phyloP scores from a whole-genome alignment of 768 basidiomycete species.

The Scleroderma bovista region DNA sequence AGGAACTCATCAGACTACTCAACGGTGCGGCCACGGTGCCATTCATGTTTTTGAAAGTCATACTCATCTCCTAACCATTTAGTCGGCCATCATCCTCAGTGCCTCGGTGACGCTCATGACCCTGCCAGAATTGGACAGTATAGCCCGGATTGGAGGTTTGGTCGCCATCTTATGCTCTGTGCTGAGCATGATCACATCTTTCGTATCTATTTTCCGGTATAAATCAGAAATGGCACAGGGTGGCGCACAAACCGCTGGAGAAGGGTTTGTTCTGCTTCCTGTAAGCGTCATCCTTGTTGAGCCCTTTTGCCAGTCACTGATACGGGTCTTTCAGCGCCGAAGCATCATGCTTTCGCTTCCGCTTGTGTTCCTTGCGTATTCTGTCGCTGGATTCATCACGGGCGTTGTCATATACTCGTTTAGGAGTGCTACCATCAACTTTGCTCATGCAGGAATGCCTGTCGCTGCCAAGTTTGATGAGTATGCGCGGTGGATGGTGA shows the following conservation, averaged over 20 bases:
- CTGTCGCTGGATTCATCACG: conserved; percentile 60
- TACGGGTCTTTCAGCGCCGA: conserved; percentile 29
- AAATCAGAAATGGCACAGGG: conserved; percentile 59
- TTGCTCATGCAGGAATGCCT: conserved; percentile 26
- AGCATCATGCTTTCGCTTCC: conserved; percentile 68
- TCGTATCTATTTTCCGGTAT: conserved; percentile 64
- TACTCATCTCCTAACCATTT: conserved; percentile 20
- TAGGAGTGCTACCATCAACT: conserved; percentile 41
- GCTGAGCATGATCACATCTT: conserved; percentile 62
- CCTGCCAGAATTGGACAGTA: conserved; percentile 64
- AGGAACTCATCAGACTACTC: conserved; percentile 62
- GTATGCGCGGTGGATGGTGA: conserved; percentile 56
- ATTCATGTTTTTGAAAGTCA: conserved; percentile 3
- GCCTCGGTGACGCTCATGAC: conserved; percentile 79
- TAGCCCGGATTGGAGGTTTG: conserved; percentile 60
- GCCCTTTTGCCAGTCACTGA: neutral
- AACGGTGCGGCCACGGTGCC: conserved; percentile 21
- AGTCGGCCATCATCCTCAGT: conserved; percentile 80
- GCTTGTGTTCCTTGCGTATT: conserved; percentile 67
- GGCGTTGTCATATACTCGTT: conserved; percentile 65
- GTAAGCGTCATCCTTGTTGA: conserved; percentile 23
- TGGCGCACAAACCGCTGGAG: conserved; percentile 38
- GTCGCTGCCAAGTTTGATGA: conserved; percentile 46
- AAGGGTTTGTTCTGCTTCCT: conserved; percentile 53
- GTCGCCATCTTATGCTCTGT: conserved; percentile 65